A percentile compares a stretch with the other conserved stretches of the same genome.
These are phyloP conservation scores for Alternaria tenuissima DNA, from an alignment of 2,329 filamentous ascomycete species.

Conservation along the genomic window DNA sequence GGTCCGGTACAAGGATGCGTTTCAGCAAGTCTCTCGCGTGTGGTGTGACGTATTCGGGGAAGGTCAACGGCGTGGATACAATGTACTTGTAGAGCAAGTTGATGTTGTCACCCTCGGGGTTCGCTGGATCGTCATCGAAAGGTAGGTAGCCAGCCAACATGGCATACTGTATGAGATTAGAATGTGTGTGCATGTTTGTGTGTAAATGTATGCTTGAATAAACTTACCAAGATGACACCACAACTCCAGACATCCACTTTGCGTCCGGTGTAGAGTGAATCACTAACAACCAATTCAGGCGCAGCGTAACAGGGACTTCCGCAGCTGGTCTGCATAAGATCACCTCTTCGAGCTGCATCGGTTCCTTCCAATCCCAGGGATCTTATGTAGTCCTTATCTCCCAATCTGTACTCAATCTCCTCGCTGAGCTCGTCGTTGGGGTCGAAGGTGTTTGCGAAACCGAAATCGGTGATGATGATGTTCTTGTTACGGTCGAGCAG, in stretches of 20 bases:
- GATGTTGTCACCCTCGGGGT: slow-evolving; percentile 98
- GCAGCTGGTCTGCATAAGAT: slow-evolving; percentile 99
- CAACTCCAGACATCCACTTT: slow-evolving; percentile 99
- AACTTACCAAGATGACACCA: slow-evolving; percentile 91
- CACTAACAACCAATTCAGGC: slow-evolving; percentile 94
- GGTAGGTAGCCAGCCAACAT: slow-evolving; percentile 98
- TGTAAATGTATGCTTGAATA: slow-evolving; percentile 16
- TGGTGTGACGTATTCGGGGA: slow-evolving; percentile 98
- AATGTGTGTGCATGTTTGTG: slow-evolving; percentile 1
- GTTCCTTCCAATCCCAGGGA: slow-evolving; percentile 82
- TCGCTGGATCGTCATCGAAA: slow-evolving; percentile 97
- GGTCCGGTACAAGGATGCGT: slow-evolving; percentile 93
- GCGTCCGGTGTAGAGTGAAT: slow-evolving; percentile 94
- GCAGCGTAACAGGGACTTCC: slow-evolving; percentile 98
- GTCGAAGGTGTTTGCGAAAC: slow-evolving; percentile 98
- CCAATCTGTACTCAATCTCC: slow-evolving; percentile 86
- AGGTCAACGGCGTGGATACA: slow-evolving; percentile 93
- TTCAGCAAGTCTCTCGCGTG: slow-evolving; percentile 92
- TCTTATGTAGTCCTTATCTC: slow-evolving; percentile 88
- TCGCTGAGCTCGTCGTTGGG: slow-evolving; percentile 85
- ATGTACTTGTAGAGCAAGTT: slow-evolving; percentile 99
- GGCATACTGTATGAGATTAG: slow-evolving; percentile 73
- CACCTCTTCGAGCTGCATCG: slow-evolving; percentile 82
- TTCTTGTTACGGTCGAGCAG: slow-evolving; percentile 95
- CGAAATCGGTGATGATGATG: slow-evolving; percentile 99